Conservation (phyloP, 257 asterid species). For the Linderniella brevidens region DNA sequence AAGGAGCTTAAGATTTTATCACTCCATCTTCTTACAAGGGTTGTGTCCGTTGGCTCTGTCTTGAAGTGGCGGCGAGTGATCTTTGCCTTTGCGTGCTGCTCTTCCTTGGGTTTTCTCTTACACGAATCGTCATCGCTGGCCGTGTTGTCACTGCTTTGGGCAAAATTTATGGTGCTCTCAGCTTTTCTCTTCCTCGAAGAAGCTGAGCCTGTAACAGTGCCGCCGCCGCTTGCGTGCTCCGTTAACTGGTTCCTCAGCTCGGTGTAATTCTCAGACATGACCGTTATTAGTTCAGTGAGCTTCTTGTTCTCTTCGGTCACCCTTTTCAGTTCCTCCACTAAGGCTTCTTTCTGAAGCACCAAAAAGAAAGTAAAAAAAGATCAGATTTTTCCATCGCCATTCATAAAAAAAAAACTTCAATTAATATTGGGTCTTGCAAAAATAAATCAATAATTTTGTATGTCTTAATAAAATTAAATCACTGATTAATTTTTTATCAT, state of each 20-base stretch:
- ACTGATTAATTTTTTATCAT: too few relatives aligned
- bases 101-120: constrained; percentile 47
- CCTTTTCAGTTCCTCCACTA: constrained; percentile 54
- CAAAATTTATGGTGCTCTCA: constrained; percentile 7
- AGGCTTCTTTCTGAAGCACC: constrained; percentile 30
- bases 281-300: constrained; percentile 43
- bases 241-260: constrained; percentile 29
- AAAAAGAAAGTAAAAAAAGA: neutral
- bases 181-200: constrained; percentile 38
- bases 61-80: constrained; percentile 29
- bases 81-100: constrained; percentile 44
- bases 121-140: constrained; percentile 50
- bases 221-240: constrained; percentile 11
- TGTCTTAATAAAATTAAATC: too few relatives aligned
- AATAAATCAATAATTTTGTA: too few relatives aligned
- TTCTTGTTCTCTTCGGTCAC: constrained; percentile 61
- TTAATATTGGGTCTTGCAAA: too few relatives aligned
- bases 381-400: too few relatives aligned
- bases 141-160: constrained; percentile 8
- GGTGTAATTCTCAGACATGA: constrained; percentile 49
- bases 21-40: constrained; percentile 96
- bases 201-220: neutral
- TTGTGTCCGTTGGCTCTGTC: constrained; percentile 70
- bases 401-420: too few relatives aligned
- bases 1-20: neutral